A percentile compares a stretch with the other conserved stretches of the same genome.
phyloP scores from a whole-genome alignment of 495 filamentous ascomycete genomes.

The Achaetomiella virescens region DNA sequence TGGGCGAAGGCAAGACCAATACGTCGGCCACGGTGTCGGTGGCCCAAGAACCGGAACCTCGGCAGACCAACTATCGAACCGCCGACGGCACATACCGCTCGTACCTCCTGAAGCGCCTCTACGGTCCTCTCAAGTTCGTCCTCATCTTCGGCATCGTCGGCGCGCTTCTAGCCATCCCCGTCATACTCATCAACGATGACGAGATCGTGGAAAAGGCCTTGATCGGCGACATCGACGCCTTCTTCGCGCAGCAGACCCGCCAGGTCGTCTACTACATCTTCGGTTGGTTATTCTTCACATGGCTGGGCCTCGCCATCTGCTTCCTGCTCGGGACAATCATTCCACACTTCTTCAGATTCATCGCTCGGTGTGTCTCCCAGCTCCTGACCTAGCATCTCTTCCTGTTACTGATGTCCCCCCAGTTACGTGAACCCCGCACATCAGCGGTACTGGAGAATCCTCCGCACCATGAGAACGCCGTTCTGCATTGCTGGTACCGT shows the following conservation, averaged over 20 bases:
- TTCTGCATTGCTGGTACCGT: conserved; percentile 16
- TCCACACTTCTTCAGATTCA: conserved; percentile 24
- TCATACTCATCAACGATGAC: conserved; percentile 11
- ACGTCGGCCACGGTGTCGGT: background rate
- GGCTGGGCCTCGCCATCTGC: conserved; percentile 16
- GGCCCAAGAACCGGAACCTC: background rate
- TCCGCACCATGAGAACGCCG: conserved; percentile 20
- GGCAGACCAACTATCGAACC: background rate
- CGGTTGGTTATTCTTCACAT: conserved; percentile 17
- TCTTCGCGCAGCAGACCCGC: conserved; percentile 4
- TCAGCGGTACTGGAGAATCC: conserved; percentile 25
- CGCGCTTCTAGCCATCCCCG: conserved; percentile 12
- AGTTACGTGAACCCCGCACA: conserved; percentile 28
- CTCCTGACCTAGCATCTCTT: background rate
- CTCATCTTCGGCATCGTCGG: conserved; percentile 10
- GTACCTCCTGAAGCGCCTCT: conserved; percentile 4
- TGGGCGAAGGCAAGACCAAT: conserved; percentile 2
- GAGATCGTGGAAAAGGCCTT: conserved; percentile 6
- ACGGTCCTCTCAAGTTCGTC: conserved; percentile 11
- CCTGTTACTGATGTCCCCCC: background rate
- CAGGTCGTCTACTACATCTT: conserved; percentile 21
- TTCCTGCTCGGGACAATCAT: conserved; percentile 16
- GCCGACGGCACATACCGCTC: conserved; percentile 3
- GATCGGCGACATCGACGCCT: background rate
- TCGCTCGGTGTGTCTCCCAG: conserved; percentile 15